phyloP scores from a whole-genome alignment of 352 stramenopile species.

The Globisporangium mamillatum region DNA sequence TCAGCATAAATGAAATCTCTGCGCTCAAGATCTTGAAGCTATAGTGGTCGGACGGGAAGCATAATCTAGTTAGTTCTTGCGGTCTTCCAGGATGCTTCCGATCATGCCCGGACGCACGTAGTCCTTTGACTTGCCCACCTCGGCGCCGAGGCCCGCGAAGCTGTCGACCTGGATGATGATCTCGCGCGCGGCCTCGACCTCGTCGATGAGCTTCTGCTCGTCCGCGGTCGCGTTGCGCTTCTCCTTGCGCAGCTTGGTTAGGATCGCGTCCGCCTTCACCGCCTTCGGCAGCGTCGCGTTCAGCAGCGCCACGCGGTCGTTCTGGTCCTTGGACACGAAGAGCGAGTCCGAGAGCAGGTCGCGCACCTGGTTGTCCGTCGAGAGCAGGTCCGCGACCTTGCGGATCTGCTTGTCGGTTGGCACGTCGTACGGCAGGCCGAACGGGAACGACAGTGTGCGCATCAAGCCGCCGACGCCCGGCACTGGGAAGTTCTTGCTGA shows the following conservation, averaged over 20 bases:
- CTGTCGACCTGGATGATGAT: slow-evolving; percentile 96
- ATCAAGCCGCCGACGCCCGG: slow-evolving; percentile 91
- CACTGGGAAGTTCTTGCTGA: slow-evolving; percentile 96
- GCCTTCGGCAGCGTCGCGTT: slow-evolving; percentile 80
- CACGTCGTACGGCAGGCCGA: slow-evolving; percentile 90
- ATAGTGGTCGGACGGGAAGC: too few relatives aligned
- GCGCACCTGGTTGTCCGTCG: slow-evolving; percentile 69
- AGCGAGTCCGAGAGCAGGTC: slow-evolving; percentile 67
- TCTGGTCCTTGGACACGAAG: slow-evolving; percentile 68
- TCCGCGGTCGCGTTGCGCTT: slow-evolving; percentile 92
- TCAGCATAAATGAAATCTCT: slow-evolving; percentile 20
- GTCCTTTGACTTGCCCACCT: slow-evolving; percentile 73
- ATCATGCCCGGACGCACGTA: slow-evolving; percentile 90
- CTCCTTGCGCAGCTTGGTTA: slow-evolving; percentile 90
- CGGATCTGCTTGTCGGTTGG: slow-evolving; percentile 88
- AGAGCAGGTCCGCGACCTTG: slow-evolving; percentile 70
- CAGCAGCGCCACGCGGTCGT: slow-evolving; percentile 67
- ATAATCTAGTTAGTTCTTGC: slow-evolving; percentile 36
- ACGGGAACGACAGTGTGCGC: slow-evolving; percentile 94
- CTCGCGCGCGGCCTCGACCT: slow-evolving; percentile 94
- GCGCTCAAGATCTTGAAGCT: neutral
- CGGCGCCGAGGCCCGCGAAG: slow-evolving; percentile 87
- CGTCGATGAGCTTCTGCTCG: slow-evolving; percentile 94
- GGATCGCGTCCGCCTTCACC: slow-evolving; percentile 92
- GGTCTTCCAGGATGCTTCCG: slow-evolving; percentile 40